A percentile compares a stretch with the other conserved stretches of the same genome.
Conservation (phyloP, 1,284 basidiomycete genomes). For the Pyrrhoderma noxium region DNA sequence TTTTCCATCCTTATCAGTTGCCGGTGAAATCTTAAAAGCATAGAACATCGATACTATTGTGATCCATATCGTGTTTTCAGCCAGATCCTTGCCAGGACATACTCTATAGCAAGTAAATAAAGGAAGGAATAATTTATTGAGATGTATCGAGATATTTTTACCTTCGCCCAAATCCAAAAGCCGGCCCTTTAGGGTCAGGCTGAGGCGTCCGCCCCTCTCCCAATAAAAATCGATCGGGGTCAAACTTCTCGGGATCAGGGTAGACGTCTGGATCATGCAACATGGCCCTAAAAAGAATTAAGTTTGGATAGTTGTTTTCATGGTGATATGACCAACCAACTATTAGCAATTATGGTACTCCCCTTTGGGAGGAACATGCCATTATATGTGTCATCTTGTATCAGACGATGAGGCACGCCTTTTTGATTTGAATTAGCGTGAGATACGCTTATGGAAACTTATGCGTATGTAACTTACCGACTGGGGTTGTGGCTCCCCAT, state of each 20-base stretch:
- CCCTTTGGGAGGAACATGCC: constrained; percentile 19
- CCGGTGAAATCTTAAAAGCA: constrained; percentile 16
- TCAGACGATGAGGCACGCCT: constrained; percentile 30
- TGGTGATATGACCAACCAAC: constrained; percentile 10
- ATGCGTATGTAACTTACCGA: too few species aligned
- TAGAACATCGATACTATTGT: constrained; percentile 16
- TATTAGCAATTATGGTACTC: constrained; percentile 16
- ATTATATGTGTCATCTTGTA: constrained; percentile 28
- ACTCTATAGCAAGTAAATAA: constrained; percentile 2
- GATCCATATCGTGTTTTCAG: constrained; percentile 19
- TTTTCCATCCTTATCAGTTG: constrained; percentile 12
- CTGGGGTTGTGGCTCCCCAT: background rate
- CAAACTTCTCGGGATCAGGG: constrained; percentile 20
- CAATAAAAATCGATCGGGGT: constrained; percentile 21
- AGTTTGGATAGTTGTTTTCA: background rate
- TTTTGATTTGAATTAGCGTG: constrained; percentile 4
- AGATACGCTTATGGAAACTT: background rate
- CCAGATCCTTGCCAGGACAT: constrained; percentile 19
- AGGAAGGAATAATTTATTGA: background rate
- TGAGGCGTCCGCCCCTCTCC: constrained; percentile 10
- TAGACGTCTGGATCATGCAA: constrained; percentile 19
- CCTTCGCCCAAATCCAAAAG: constrained; percentile 20
- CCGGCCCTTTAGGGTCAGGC: constrained; percentile 10
- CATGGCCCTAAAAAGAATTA: constrained; percentile 18
- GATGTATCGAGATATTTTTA: background rate